These are phyloP conservation scores for Camellia japonica DNA, from an alignment of 148 eudicot genomes.

Conservation along the genomic window DNA sequence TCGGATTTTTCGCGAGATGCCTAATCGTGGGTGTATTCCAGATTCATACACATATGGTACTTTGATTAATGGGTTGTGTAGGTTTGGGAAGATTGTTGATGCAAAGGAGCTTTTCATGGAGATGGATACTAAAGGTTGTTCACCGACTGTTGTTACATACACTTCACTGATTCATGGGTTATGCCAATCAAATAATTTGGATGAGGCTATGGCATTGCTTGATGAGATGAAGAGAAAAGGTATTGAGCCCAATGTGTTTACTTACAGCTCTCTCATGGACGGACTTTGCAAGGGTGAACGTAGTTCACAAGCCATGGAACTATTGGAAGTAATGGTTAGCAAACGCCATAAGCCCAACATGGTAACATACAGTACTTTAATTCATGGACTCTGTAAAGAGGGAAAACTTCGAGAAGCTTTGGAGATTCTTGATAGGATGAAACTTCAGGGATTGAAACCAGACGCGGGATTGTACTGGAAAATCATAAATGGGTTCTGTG, in stretches of 20 bases:
- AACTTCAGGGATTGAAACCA: constrained; percentile 86
- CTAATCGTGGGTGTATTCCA: constrained; percentile 62
- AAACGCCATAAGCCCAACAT: constrained; percentile 62
- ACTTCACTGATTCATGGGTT: constrained; percentile 70
- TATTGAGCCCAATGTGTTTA: constrained; percentile 77
- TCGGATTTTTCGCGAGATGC: constrained; percentile 78
- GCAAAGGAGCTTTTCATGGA: constrained; percentile 67
- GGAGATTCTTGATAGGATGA: constrained; percentile 81
- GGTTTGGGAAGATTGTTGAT: constrained; percentile 51
- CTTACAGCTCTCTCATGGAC: constrained; percentile 78
- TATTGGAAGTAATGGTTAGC: constrained; percentile 57
- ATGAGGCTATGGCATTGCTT: constrained; percentile 58
- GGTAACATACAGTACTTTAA: constrained; percentile 76
- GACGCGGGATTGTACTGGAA: constrained; percentile 81
- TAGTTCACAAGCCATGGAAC: constrained; percentile 50
- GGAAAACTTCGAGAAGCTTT: constrained; percentile 55
- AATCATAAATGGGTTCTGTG: constrained; percentile 59
- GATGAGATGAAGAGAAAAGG: constrained; percentile 60
- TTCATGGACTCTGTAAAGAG: constrained; percentile 81
- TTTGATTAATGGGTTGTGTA: constrained; percentile 78
- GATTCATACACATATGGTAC: constrained; percentile 94
- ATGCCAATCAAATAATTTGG: constrained; percentile 54
- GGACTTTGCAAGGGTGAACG: constrained; percentile 76
- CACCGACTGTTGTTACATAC: constrained; percentile 78
- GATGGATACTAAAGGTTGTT: constrained; percentile 67